Base-by-base conservation (phyloP, 2,329 filamentous ascomycete species). In the Metarhizium rileyi region DNA sequence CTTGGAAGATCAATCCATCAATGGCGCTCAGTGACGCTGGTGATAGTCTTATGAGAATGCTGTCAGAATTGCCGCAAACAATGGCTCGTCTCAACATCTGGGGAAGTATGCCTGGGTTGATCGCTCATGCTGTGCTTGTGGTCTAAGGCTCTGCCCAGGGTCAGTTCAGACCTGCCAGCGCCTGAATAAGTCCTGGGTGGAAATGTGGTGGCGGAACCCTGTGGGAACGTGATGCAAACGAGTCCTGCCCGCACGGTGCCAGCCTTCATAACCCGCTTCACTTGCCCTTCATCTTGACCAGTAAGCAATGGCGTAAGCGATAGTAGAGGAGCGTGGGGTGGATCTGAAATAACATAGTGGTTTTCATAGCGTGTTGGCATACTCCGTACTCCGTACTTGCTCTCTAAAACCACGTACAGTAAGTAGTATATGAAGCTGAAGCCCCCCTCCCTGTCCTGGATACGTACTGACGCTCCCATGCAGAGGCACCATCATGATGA, bases 161-260 rank as follows among this genome's bases (percentile, higher is more conserved):
- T 25, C 38, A 42, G 25, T 42, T 18, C 26, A 45, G 23, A 45
- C 5, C 12, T 20, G 20, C 38, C 8, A 20, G 14, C 20, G 12
- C 22, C 6, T 23, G 10, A n/a, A 42, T 25, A 7, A 25, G 20
- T 14, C 12, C 5, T 22, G 22, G 22, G 20, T 22, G 12, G 22
- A 14, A 25, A 20, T 25, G 10, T 42, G n/a, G 5, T 3, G 10
- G 20, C 16, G n/a, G 22, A 14, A 42, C 38, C 12, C 20, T 42
- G 38, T 42, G 38, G 38, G 10, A 23, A 42, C 7, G 38, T 42
- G 38, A 22, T 42, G 38, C 38, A n/a, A 42, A 25, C 14, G 38
- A 20, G 20, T 16, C 38, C 22, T 42, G 22, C 47, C 62, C 65
- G 64, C 63, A 65, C 59, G 57, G 64, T 66, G 64, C 57, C 52